A percentile compares a stretch with the other conserved stretches of the same genome.
Evolutionary conservation across 441 rosid genomes (phyloP).

Genomic region (Arabidopsis lyrata): DNA sequence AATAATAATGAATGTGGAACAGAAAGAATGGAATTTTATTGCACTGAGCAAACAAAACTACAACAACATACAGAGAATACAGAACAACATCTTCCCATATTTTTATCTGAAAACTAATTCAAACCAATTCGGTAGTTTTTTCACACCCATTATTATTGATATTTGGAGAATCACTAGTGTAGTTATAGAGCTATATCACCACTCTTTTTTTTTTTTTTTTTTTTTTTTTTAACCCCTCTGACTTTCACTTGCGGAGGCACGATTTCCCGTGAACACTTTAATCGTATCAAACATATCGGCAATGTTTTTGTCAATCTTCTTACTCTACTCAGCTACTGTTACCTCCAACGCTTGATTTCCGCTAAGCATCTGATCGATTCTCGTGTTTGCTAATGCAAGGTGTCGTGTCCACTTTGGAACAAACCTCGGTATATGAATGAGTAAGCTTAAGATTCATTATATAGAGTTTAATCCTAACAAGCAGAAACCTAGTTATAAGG

Average conservation of each 20-base stretch:
- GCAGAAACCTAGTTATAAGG: neutral
- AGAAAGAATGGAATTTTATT: slow-evolving; percentile 30
- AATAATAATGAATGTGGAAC: neutral
- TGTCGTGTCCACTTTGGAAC: no score
- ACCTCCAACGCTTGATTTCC: no score
- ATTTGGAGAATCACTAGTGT: slow-evolving; percentile 22
- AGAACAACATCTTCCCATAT: slow-evolving; percentile 30
- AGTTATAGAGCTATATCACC: slow-evolving; percentile 37
- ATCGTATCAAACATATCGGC: no score
- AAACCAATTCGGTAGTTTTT: slow-evolving; percentile 27
- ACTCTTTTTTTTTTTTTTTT: no score
- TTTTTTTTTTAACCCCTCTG: no score
- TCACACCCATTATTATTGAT: slow-evolving; percentile 31
- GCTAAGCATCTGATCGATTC: no score
- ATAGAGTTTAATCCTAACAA: no score
- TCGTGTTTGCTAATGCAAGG: no score
- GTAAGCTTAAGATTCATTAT: neutral
- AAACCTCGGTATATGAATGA: neutral
- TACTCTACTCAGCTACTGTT: no score
- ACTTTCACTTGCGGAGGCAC: no score
- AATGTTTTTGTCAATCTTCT: no score
- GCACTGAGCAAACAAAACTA: slow-evolving; percentile 28
- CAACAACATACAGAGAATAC: slow-evolving; percentile 26
- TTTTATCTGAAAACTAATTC: slow-evolving; percentile 18
- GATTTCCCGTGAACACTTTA: no score